Percentiles rank a stretch among this genome's conserved stretches.
phyloP scores from a whole-genome alignment of 2,329 filamentous ascomycete genomes.

The Chaetomiaceae sp. region DNA sequence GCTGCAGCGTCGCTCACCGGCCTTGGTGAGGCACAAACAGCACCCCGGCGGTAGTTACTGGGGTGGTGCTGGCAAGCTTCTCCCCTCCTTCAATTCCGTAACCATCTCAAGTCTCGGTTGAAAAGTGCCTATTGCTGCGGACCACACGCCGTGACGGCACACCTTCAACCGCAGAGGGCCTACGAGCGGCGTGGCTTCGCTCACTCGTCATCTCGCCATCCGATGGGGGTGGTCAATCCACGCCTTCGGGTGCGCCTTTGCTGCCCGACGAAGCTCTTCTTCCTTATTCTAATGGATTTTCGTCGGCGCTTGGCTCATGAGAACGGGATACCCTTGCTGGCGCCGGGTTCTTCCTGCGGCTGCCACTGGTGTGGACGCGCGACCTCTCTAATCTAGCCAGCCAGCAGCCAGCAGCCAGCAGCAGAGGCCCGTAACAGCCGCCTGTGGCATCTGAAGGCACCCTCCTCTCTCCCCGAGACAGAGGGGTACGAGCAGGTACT shows the following conservation, averaged over 20 bases:
- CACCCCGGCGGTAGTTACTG: not conserved
- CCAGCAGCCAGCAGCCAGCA: not conserved
- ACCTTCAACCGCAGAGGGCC: conserved; percentile 1
- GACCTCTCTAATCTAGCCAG: conserved; percentile 13
- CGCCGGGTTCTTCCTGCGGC: conserved; percentile 12
- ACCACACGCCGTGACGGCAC: conserved; percentile 2
- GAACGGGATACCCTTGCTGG: conserved; percentile 16
- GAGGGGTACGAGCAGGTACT: conserved; percentile 19
- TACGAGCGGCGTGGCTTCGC: conserved; percentile 5
- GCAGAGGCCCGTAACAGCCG: not conserved
- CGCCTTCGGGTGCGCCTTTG: conserved; percentile 14
- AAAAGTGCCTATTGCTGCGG: not conserved
- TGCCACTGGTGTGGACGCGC: conserved; percentile 10
- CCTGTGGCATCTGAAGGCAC: not conserved
- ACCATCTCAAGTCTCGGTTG: not conserved
- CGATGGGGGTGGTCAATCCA: conserved; percentile 8
- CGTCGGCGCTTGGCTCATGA: conserved; percentile 9
- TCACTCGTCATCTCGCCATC: conserved; percentile 2
- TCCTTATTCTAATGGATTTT: conserved; percentile 1
- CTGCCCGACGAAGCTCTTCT: conserved; percentile 18
- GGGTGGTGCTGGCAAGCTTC: too few species aligned
- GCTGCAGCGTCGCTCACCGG: conserved; percentile 11
- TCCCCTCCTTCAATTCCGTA: not conserved
- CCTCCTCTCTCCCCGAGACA: too few species aligned
- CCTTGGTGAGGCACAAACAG: conserved; percentile 15